Evolutionary conservation across 2,329 filamentous ascomycete genomes (phyloP), one percentile per base, ranked within the genome.

Genomic region (Exophiala alcalophila): DNA sequence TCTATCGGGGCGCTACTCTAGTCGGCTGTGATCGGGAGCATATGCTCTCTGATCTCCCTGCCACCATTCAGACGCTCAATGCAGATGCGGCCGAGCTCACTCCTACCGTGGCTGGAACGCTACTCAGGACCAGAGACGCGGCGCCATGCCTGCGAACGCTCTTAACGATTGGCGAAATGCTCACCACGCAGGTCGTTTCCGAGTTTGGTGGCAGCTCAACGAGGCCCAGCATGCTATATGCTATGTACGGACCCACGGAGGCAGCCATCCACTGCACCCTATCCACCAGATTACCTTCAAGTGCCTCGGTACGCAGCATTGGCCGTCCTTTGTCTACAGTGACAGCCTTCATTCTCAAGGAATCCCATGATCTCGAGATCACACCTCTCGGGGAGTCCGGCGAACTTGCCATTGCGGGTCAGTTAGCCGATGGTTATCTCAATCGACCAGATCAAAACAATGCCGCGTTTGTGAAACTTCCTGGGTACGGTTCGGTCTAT

Each of bases 221-320:
- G 0, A 65, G 65, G 5, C 60, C 69, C 2, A 82, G 84, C 53
- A 81, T 94, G 29, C 71, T 96, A 1, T 90, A 87, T 76, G 90
- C 83, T 23, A 94, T 95, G 88, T 96, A 96, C 59, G 90, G 90
- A 0, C 90, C 90, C 1, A 96, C 90, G 0, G 90, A 96, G 66
- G 87, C 87, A 5, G 81, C 89, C 0, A 94, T 96, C 44, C 90
- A 96, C 61, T 96, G 87, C 60, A 94, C 87, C 1, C 65, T 92
- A 4, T 82, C 87, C 51, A 69, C 81, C 0, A 67, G 71, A 0
- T 82, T 94, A 55, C 59, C 66, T 4, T 68, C 72, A 4, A 61
- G 64, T 14, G 77, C 76, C 5, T 71, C 77, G 2, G 77, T 81
- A 4, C 76, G 78, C 3, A 84, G 80, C 34, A 92, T 95, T 51